These are phyloP conservation scores for Rhipidocladum racemiflorum DNA, from an alignment of 176 grass and related monocot species.

Conservation along the genomic window DNA sequence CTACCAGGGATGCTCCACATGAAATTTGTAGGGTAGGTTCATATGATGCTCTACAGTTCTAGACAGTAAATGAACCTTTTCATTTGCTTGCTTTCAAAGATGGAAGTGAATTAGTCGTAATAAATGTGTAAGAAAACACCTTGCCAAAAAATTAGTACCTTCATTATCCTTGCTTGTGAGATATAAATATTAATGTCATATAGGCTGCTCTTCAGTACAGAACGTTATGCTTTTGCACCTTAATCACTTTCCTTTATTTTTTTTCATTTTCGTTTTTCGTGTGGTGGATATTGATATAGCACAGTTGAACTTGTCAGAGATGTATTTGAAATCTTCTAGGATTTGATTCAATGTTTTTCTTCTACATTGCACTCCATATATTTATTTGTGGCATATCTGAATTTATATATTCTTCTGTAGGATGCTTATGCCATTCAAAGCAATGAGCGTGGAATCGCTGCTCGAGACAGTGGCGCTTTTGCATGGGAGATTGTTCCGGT, in stretches of 20 bases:
- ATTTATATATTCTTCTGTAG: conserved; percentile 42
- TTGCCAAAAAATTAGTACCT: background rate
- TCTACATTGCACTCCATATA: background rate
- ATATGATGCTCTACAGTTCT: background rate
- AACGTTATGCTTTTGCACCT: background rate
- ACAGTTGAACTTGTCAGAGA: background rate
- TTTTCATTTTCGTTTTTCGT: too few species aligned
- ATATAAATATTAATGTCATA: too few species aligned
- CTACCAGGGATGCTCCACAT: too few species aligned
- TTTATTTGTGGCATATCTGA: conserved; percentile 9
- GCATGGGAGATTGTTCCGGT: conserved; percentile 89
- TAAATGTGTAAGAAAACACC: background rate
- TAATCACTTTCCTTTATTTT: background rate
- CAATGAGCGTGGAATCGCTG: conserved; percentile 90
- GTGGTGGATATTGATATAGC: background rate
- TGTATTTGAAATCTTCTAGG: background rate
- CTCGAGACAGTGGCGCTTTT: conserved; percentile 80
- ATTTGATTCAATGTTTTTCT: background rate
- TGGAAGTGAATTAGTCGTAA: background rate
- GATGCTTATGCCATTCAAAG: conserved; percentile 92
- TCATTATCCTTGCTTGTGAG: too few species aligned
- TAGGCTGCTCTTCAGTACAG: background rate
- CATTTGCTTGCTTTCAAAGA: conserved; percentile 10
- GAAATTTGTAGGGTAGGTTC: background rate
- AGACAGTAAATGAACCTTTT: background rate